Percentiles rank a stretch among this genome's conserved stretches.
These are phyloP conservation scores for Pueraria montana DNA, from an alignment of 306 rosid species.

Conservation along the genomic window DNA sequence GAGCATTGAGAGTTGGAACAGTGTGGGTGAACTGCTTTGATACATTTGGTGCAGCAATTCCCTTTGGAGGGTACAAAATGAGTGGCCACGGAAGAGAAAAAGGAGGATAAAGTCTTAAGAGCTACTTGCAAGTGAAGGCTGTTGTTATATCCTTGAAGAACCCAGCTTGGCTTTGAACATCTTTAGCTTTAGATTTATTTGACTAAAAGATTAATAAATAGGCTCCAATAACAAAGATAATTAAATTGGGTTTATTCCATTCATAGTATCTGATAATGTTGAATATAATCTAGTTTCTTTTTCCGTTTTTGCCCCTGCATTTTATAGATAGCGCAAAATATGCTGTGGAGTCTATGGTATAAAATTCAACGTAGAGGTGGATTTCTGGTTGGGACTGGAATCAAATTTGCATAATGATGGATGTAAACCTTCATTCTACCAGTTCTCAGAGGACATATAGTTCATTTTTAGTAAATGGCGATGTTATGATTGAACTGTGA, in stretches of 20 bases:
- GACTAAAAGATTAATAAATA: slow-evolving; percentile 44
- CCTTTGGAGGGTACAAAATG: slow-evolving; percentile 89
- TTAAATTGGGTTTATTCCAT: not conserved
- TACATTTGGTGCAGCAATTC: slow-evolving; percentile 81
- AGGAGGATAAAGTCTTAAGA: slow-evolving; percentile 71
- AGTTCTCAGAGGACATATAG: not conserved
- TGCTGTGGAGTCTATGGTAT: no score
- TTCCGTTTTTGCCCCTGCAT: not conserved
- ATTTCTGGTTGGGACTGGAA: not conserved
- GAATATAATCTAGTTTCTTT: not conserved
- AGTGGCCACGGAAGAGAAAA: slow-evolving; percentile 85
- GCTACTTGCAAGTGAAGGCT: slow-evolving; percentile 91
- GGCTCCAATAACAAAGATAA: slow-evolving; percentile 12
- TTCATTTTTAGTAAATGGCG: not conserved
- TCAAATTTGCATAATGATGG: not conserved
- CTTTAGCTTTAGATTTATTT: not conserved
- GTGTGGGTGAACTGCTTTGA: slow-evolving; percentile 81
- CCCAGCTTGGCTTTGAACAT: slow-evolving; percentile 78
- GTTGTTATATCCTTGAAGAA: slow-evolving; percentile 73
- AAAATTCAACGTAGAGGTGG: not conserved
- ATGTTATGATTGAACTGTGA: not conserved
- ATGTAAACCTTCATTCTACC: not conserved
- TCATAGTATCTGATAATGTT: not conserved
- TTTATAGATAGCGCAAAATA: not conserved
- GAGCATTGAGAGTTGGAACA: slow-evolving; percentile 75